Evolutionary conservation across 768 basidiomycete genomes (phyloP), one percentile per base, ranked within the genome.

Genomic region (Mycena maculata): DNA sequence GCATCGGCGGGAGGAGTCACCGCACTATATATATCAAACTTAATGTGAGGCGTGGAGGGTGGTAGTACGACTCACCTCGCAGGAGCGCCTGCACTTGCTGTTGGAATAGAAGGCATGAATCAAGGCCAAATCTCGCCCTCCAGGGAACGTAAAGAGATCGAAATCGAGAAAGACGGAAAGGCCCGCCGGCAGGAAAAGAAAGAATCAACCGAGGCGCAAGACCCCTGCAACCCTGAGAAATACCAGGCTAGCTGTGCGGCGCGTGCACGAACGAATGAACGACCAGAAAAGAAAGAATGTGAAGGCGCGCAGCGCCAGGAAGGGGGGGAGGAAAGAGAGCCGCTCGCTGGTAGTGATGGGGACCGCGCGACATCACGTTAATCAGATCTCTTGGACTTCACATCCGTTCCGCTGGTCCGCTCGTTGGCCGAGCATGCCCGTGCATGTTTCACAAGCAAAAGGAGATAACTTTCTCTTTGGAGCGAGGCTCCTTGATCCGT

Each of bases 41-140:
- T 28, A 58, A 58, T 58, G 6, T 15, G 25, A 56, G 38, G 54
- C 41, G 30, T 13, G 56, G 44, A 58, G 33, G 33, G 36, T 41
- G 41, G 31, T 33, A 47, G 44, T 45, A 56, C 42, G 41, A 47
- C 42, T 44, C 30, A 58, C 56, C 42, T 58, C 56, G 56, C 42
- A 30, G 56, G 44, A 58, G 56, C 56, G 56, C 20, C 56, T 58
- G 56, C 56, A 45, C 56, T 58, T 45, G 42, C 42, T 45, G 42
- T 30, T 58, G 56, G 56, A 58, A 58, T 58, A 58, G 56, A 58
- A 58, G 56, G 44, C 56, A 58, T 58, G 42, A 36, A 58, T 58
- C 56, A 30, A 49, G 48, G 48, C 28, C 28, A 47, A 58, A 47
- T 58, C 18, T 30, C 27, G 56, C 56, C 55, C 55, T 57, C 55